phyloP scores from a whole-genome alignment of 495 filamentous ascomycete species.

The Penicillium soppii region DNA sequence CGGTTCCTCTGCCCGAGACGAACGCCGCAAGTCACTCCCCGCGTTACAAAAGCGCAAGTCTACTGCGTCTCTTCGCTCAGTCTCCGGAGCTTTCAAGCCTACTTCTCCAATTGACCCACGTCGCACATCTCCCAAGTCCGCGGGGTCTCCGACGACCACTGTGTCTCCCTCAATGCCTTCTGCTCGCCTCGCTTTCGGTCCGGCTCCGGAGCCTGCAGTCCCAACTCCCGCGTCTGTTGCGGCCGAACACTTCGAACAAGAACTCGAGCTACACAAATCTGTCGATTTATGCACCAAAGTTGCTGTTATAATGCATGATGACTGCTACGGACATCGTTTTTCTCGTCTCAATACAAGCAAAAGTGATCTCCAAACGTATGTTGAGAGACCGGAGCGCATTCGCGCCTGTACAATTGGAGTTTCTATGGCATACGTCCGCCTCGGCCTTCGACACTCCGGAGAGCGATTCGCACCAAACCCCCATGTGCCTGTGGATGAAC shows the following conservation, averaged over 20 bases:
- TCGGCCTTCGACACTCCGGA: conserved; percentile 77
- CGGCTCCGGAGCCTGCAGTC: conserved; percentile 25
- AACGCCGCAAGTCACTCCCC: conserved; percentile 41
- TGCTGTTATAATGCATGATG: conserved; percentile 83
- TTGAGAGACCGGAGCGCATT: conserved; percentile 90
- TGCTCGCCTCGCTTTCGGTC: conserved; percentile 24
- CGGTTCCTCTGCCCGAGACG: conserved; percentile 52
- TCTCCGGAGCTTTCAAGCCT: conserved; percentile 24
- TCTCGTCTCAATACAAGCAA: conserved; percentile 74
- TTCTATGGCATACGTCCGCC: conserved; percentile 80
- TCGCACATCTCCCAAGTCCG: conserved; percentile 47
- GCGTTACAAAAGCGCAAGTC: conserved; percentile 48
- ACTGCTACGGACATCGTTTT: conserved; percentile 89
- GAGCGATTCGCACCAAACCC: conserved; percentile 66
- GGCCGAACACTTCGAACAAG: conserved; percentile 63
- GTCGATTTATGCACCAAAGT: conserved; percentile 58
- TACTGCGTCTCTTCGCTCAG: conserved; percentile 41
- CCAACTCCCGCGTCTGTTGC: conserved; percentile 70
- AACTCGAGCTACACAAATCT: conserved; percentile 62
- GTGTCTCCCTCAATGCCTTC: conserved; percentile 23
- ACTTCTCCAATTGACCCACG: conserved; percentile 40
- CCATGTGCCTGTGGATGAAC: conserved; percentile 41
- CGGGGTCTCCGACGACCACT: conserved; percentile 34
- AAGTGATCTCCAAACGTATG: conserved; percentile 66
- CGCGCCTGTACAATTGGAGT: conserved; percentile 80